Evolutionary conservation across 345 rosid genomes (phyloP), one percentile per base, ranked within the genome.

Genomic region (Carallia pectinifolia): DNA sequence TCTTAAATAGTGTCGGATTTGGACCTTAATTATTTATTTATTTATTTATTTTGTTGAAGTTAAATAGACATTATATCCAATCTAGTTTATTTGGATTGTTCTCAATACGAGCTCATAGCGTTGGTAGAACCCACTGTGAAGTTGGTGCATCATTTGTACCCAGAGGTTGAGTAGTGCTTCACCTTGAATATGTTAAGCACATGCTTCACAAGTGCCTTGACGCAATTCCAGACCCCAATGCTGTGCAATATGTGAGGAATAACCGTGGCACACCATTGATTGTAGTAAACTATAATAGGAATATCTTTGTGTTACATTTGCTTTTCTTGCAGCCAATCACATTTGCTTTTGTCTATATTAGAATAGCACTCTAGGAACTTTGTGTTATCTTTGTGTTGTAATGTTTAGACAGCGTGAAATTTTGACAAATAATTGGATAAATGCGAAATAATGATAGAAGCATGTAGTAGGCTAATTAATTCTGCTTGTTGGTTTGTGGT

Each of bases 171-270:
- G 83, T 94, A 0, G 82, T 70, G 31, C 73, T 93, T 19, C 88
- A 93, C 89, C 90, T 96, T 0, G 87, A 88, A 81, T 97, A 93
- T 68, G 81, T 91, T 13, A 80, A 72, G 39, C 97, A 93, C 86
- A 89, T 93, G 98, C 90, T 93, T 53, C 82, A 90, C 79, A 91
- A 91, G 78, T 93, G 98, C 66, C 98, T 97, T 1, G 94, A 93
- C 61, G 72, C 92, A 18, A 91, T 93, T 80, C 98, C 93, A 9
- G 97, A 93, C 77, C 97, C 97, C 0, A 93, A 93, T 71, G 96
- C 96, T 0, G 97, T 91, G 13, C 96, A 93, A 74, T 93, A 93
- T 62, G 98, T 93, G 77, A 87, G 98, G 73, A 93, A 93, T 44
- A 97, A 93, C 87, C 81, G 96, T 2, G 97, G 98, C 23, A 93